A percentile compares a stretch with the other conserved stretches of the same genome.
Conservation (phyloP, 2,329 filamentous ascomycete genomes). For the Trichophyton simii region DNA sequence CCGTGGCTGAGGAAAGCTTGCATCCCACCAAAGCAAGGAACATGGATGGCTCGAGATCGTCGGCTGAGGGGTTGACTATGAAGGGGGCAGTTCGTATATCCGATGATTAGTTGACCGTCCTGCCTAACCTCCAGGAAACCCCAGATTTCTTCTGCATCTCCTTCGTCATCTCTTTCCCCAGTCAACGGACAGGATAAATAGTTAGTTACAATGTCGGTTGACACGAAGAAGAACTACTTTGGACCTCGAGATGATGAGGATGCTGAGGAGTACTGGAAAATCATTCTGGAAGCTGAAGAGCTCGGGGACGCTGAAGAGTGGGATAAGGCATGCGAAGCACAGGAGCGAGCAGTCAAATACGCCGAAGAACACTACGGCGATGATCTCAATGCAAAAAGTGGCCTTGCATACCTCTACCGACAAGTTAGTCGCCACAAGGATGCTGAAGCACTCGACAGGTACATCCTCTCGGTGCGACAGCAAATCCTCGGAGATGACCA, state of each 20-base stretch:
- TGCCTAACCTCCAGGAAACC: neutral
- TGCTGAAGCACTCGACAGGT: slow-evolving; percentile 14
- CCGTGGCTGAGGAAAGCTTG: neutral
- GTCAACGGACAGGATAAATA: neutral
- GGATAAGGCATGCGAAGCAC: neutral
- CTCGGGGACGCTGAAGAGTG: neutral
- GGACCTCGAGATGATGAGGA: neutral
- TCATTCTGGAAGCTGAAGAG: neutral
- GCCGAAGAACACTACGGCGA: neutral
- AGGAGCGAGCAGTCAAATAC: neutral
- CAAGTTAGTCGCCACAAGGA: slow-evolving; percentile 12
- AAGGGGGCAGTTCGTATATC: neutral
- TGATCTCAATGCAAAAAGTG: neutral
- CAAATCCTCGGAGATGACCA: slow-evolving; percentile 16
- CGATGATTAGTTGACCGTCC: neutral
- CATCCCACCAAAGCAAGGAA: neutral
- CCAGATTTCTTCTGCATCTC: too few relatives aligned
- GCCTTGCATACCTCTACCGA: neutral
- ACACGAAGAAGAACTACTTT: neutral
- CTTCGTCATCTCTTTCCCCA: neutral
- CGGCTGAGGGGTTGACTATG: neutral
- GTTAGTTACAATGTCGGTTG: neutral
- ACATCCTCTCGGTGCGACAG: slow-evolving; percentile 13
- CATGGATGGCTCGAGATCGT: neutral
- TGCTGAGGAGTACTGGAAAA: neutral